A percentile compares a stretch with the other conserved stretches of the same genome.
phyloP scores from a whole-genome alignment of 495 filamentous ascomycete genomes.

The Xylaria scruposa region DNA sequence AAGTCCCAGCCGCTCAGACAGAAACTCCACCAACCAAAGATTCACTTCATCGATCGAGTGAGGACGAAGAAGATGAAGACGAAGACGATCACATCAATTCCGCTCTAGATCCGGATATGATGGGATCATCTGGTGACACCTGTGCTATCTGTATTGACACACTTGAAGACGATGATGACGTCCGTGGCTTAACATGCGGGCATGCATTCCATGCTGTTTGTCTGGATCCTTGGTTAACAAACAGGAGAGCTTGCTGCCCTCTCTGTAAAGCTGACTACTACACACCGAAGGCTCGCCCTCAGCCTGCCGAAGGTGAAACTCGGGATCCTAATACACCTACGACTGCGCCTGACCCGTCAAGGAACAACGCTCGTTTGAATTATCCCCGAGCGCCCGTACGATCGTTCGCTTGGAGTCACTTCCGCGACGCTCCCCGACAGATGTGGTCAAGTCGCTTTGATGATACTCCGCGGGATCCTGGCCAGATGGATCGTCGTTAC shows the following conservation, averaged over 20 bases:
- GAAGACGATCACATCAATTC: conserved; percentile 87
- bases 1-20: conserved; percentile 19
- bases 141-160: conserved; percentile 97
- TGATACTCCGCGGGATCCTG: conserved; percentile 26
- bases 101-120: conserved; percentile 79
- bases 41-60: conserved; percentile 16
- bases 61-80: conserved; percentile 63
- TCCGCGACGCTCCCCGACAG: conserved; percentile 39
- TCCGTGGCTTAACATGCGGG: conserved; percentile 90
- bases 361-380: conserved; percentile 48
- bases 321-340: conserved; percentile 35
- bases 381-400: conserved; percentile 44
- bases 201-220: conserved; percentile 96
- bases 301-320: conserved; percentile 43
- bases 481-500: conserved; percentile 26
- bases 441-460: conserved; percentile 40
- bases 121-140: conserved; percentile 88
- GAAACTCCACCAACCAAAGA: conserved; percentile 14
- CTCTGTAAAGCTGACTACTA: conserved; percentile 98
- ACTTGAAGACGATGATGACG: conserved; percentile 93
- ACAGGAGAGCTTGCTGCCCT: conserved; percentile 90
- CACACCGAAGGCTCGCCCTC: conserved; percentile 76
- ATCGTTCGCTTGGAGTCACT: conserved; percentile 41
- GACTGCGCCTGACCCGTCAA: conserved; percentile 36
- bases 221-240: conserved; percentile 95